Percentiles rank a stretch among this genome's conserved stretches.
Evolutionary conservation across 305 asterid species (phyloP).

Genomic region (Solanum aculeatissimum): DNA sequence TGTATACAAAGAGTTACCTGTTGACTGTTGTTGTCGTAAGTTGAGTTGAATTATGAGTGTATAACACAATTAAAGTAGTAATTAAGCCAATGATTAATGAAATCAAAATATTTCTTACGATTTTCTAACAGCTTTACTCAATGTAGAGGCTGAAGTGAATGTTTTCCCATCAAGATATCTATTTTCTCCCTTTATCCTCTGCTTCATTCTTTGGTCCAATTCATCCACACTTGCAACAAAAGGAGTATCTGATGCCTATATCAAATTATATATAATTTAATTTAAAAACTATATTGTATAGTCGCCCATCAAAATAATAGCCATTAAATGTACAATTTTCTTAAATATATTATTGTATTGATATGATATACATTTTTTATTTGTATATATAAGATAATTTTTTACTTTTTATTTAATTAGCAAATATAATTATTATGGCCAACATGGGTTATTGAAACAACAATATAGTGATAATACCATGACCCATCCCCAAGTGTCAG

Average conservation of each 20-base stretch:
- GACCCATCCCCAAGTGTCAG: constrained; percentile 98
- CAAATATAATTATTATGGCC: background rate
- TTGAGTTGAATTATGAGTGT: background rate
- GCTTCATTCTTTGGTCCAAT: constrained; percentile 61
- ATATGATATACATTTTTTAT: background rate
- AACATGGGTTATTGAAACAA: background rate
- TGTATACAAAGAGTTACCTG: background rate
- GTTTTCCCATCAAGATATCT: constrained; percentile 82
- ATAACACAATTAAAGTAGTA: background rate
- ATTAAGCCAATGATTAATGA: background rate
- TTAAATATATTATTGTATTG: background rate
- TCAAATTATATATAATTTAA: background rate
- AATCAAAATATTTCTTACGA: constrained; percentile 32
- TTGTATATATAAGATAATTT: too few relatives aligned
- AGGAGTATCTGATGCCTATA: constrained; percentile 69
- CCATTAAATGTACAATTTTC: background rate
- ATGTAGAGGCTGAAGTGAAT: constrained; percentile 68
- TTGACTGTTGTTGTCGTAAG: background rate
- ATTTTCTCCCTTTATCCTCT: constrained; percentile 68
- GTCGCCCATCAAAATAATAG: background rate
- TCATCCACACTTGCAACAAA: constrained; percentile 40
- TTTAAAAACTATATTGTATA: background rate
- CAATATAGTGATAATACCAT: constrained; percentile 40
- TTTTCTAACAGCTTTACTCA: constrained; percentile 79
- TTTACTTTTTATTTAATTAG: background rate